Percentiles rank a stretch among this genome's conserved stretches.
Conservation (phyloP, 2,329 filamentous ascomycete genomes). For the Exophiala sideris region DNA sequence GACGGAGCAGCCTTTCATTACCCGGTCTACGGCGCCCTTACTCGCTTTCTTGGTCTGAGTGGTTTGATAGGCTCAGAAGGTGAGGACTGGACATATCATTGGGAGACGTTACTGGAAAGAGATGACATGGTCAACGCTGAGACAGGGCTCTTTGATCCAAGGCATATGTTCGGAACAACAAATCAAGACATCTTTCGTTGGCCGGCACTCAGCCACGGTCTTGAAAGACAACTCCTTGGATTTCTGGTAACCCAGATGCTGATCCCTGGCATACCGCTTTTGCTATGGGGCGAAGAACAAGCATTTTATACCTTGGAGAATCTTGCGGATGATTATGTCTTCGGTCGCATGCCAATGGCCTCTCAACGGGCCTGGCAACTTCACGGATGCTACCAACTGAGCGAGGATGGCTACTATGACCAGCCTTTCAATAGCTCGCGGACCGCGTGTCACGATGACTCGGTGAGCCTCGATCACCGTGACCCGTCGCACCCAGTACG, state of each 20-base stretch:
- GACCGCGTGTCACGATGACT: conserved; percentile 46
- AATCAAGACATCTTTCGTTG: conserved; percentile 66
- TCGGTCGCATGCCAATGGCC: conserved; percentile 62
- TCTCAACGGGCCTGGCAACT: conserved; percentile 61
- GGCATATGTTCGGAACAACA: conserved; percentile 62
- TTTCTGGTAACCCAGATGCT: conserved; percentile 58
- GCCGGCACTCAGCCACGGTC: conserved; percentile 57
- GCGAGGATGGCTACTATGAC: conserved; percentile 55
- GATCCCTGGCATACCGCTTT: conserved; percentile 58
- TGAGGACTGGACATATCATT: conserved; percentile 55
- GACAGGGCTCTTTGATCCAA: conserved; percentile 60
- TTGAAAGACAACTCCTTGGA: conserved; percentile 55
- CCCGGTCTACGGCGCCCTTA: conserved; percentile 59
- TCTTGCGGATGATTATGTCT: conserved; percentile 63
- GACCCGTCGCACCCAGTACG: conserved; percentile 61
- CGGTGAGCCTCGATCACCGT: conserved; percentile 58
- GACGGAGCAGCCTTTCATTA: conserved; percentile 63
- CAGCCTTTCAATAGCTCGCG: conserved; percentile 56
- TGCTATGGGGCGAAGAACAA: conserved; percentile 66
- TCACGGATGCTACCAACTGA: conserved; percentile 61
- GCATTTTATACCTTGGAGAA: conserved; percentile 62
- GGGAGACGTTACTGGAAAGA: conserved; percentile 55
- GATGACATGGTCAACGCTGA: conserved; percentile 61
- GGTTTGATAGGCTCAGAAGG: conserved; percentile 54
- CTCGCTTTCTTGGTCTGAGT: conserved; percentile 59